Conservation (phyloP, 768 basidiomycete species). For the Leccinum variicolor region DNA sequence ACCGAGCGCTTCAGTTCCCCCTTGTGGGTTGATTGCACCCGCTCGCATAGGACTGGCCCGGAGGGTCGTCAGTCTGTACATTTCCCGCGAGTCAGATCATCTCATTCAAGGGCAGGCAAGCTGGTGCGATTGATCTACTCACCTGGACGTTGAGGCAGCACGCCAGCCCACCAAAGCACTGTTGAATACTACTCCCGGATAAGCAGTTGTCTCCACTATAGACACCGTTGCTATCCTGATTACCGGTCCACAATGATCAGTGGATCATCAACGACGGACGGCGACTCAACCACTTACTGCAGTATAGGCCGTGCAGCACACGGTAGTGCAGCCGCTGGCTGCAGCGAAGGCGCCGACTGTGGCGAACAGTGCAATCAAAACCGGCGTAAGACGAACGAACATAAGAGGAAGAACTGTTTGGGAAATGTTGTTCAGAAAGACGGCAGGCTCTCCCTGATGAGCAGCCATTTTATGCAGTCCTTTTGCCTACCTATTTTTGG, state of each 20-base stretch:
- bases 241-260: no score
- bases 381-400: slow-evolving; percentile 2
- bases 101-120: no score
- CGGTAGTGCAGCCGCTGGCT: no score
- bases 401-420: not conserved
- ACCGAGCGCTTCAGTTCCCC: no score
- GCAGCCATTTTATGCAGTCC: not conserved
- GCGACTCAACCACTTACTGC: not conserved
- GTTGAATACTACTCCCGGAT: no score
- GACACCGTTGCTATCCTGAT: not conserved
- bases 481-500: no score
- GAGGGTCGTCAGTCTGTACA: no score
- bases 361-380: not conserved
- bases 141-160: not conserved
- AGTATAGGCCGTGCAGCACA: not conserved
- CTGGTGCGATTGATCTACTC: not conserved
- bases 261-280: no score
- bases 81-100: not conserved
- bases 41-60: no score
- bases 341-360: no score
- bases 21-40: no score
- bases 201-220: no score
- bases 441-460: not conserved
- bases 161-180: not conserved
- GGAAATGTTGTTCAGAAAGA: not conserved